Conservation (phyloP, 1,284 basidiomycete genomes). For the Coniferiporia weirii region DNA sequence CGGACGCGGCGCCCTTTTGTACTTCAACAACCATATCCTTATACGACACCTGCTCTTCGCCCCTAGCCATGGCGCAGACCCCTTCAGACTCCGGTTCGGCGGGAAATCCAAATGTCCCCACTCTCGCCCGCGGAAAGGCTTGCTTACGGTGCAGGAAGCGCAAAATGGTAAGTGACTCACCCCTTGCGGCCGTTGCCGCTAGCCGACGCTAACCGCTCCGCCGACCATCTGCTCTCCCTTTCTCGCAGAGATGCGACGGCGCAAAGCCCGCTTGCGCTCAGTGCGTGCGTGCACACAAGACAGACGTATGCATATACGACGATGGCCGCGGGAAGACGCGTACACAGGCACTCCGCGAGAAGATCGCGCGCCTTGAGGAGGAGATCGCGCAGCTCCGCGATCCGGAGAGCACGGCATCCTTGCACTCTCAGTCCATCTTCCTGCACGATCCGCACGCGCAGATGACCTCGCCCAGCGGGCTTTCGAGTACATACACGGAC, state of each 20-base stretch:
- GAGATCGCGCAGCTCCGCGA: constrained; percentile 40
- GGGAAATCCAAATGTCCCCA: constrained; percentile 24
- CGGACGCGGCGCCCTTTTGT: not conserved
- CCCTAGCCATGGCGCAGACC: constrained; percentile 29
- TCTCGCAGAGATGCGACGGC: constrained; percentile 37
- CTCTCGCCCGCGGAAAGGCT: constrained; percentile 45
- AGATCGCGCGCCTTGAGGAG: constrained; percentile 36
- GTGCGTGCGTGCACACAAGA: constrained; percentile 37
- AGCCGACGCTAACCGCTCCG: not conserved
- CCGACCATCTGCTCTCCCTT: not conserved
- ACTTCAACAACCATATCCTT: not conserved
- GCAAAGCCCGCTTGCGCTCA: constrained; percentile 38
- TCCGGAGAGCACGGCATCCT: constrained; percentile 26
- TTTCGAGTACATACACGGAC: not conserved
- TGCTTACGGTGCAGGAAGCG: constrained; percentile 56
- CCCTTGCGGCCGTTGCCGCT: not conserved
- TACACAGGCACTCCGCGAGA: constrained; percentile 42
- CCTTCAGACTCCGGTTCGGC: constrained; percentile 25
- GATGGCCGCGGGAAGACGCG: constrained; percentile 43
- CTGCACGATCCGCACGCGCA: constrained; percentile 35
- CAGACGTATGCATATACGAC: constrained; percentile 40
- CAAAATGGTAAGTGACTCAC: constrained; percentile 14
- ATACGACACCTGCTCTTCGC: not conserved
- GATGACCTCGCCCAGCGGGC: not conserved
- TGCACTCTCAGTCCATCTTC: constrained; percentile 24